Evolutionary conservation across 2,329 filamentous ascomycete genomes (phyloP).

Genomic region (Penicillium sp.): DNA sequence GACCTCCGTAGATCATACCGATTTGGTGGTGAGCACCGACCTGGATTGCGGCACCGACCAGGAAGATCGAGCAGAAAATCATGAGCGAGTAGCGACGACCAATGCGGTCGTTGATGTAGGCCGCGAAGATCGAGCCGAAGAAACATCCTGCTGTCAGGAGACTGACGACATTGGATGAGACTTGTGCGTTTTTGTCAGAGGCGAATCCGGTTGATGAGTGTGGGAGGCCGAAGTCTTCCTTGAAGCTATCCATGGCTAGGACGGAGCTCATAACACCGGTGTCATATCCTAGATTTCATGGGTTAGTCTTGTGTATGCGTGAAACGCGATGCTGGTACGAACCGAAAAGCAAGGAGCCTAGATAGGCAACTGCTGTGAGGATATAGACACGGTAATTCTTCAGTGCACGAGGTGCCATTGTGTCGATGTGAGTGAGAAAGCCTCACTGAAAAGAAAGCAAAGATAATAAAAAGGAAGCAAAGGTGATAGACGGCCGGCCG

Average conservation of each 20-base stretch:
- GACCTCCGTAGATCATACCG: conserved; percentile 38
- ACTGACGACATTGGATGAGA: conserved; percentile 41
- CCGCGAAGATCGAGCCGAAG: conserved; percentile 39
- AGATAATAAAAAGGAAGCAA: not conserved
- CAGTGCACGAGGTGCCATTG: conserved; percentile 28
- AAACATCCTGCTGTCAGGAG: conserved; percentile 41
- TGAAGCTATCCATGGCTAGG: conserved; percentile 41
- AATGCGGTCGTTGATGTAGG: conserved; percentile 36
- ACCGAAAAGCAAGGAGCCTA: conserved; percentile 48
- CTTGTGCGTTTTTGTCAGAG: conserved; percentile 33
- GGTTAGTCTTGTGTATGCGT: not conserved
- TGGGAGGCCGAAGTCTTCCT: conserved; percentile 42
- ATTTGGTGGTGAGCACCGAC: conserved; percentile 32
- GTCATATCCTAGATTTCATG: conserved; percentile 37
- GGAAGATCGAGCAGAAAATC: conserved; percentile 33
- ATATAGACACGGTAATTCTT: conserved; percentile 48
- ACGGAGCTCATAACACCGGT: conserved; percentile 46
- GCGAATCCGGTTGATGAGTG: conserved; percentile 32
- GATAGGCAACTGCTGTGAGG: conserved; percentile 45
- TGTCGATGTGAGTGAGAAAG: not conserved
- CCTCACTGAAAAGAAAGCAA: not conserved
- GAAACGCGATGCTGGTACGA: conserved; percentile 1
- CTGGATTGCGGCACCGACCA: conserved; percentile 38
- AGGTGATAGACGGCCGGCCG: not conserved
- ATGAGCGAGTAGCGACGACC: conserved; percentile 39